These are phyloP conservation scores for Malus sylvestris DNA, from an alignment of 306 rosid species.

Conservation along the genomic window DNA sequence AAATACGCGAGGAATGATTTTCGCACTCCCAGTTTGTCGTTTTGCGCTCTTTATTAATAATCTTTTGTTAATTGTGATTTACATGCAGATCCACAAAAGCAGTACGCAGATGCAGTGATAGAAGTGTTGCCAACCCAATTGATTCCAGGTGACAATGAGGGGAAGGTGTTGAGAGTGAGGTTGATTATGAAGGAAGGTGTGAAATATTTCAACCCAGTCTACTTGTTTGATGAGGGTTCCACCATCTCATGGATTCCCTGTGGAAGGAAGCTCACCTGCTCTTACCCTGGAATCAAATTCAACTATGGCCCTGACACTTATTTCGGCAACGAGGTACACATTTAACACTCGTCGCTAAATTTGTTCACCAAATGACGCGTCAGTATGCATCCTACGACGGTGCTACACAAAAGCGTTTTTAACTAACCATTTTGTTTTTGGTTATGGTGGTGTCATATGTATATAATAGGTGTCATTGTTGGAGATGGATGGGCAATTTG, in stretches of 20 bases:
- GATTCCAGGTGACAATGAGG: conserved; percentile 88
- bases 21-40: neutral
- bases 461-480: conserved; percentile 65
- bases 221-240: conserved; percentile 96
- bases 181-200: conserved; percentile 94
- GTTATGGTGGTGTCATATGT: neutral
- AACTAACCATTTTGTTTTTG: neutral
- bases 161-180: conserved; percentile 83
- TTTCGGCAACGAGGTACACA: conserved; percentile 64
- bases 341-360: neutral
- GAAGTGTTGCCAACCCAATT: conserved; percentile 89
- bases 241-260: conserved; percentile 95
- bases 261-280: conserved; percentile 98
- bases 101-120: conserved; percentile 93
- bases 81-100: conserved; percentile 84
- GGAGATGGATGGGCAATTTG: conserved; percentile 99
- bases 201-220: conserved; percentile 70
- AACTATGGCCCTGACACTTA: conserved; percentile 79
- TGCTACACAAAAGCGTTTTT: neutral
- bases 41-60: neutral
- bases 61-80: neutral
- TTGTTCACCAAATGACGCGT: neutral
- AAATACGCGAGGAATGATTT: no score
- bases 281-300: conserved; percentile 97
- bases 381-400: neutral